Base-by-base conservation (phyloP, 305 asterid genomes). In the Fraxinus ornus region DNA sequence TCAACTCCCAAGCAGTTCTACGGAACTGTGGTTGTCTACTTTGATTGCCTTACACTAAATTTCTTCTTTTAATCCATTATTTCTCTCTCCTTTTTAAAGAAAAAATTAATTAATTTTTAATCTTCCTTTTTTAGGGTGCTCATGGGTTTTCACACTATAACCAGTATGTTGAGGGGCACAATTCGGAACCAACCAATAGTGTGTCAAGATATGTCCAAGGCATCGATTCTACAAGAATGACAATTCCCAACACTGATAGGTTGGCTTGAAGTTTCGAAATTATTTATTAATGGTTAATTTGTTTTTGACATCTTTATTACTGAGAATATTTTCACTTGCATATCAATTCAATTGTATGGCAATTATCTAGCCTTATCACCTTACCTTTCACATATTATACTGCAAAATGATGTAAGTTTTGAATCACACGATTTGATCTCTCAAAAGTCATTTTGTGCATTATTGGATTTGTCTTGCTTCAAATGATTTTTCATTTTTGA, bases 1-100 rank as follows among this genome's bases (percentile, higher is more conserved):
- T 81, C 94, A 89, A 83, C 80, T 85, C 83, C 92, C 94, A 39
- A 85, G 87, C 85, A 90, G 90, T 86, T 88, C 94, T 74, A 82
- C 79, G 98, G 98, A 91, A 91, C 75, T 79, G 82, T 79, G 52
- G 10, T 12, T 44, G 52, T 44, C 19, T 80, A 79, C 44, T 77
- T 62, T 24, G 55, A 19, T 72, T 64, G 36, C 71, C 30, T 71
- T 72, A 8, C 71, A 32, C 49, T 60, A 44, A 19, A 36, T 35
- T 70, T 77, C 70, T 78, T 64, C 68, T 77, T 33, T 64, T 37
- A 36, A 78, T 44, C 26, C 49, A 37, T 64, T 78, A 66, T 81
- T 10, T 26, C 35, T 76, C 37, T 74, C 71, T 47, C 75, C 75
- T 71, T 24, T n/a, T 24, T 60, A 71, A 7, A 57, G 47, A 62